Conservation (phyloP, 768 basidiomycete species). For the Xanthoconium stramineum region DNA sequence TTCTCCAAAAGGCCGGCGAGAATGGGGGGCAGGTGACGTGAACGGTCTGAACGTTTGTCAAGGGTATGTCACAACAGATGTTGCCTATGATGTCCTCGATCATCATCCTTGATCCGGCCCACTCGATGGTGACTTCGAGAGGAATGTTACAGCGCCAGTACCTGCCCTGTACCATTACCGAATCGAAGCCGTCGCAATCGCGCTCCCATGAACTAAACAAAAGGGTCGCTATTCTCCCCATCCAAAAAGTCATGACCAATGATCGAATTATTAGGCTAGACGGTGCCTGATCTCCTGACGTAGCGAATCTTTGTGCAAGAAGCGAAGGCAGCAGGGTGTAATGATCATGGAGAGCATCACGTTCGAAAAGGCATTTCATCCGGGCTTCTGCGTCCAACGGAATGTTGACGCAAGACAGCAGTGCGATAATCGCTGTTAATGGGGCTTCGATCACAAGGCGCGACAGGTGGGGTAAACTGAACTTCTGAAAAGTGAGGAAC, state of each 20-base stretch:
- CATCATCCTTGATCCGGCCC: accelerated
- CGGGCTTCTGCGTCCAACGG: background rate
- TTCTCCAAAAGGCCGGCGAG: constrained; percentile 4
- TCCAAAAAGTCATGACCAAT: background rate
- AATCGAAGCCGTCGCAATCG: background rate
- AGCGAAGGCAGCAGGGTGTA: background rate
- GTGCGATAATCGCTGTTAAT: background rate
- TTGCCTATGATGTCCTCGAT: background rate
- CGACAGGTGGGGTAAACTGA: background rate
- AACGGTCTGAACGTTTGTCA: background rate
- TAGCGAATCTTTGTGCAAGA: background rate
- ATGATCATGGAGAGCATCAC: background rate
- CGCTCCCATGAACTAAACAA: background rate
- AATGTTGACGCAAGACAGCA: background rate
- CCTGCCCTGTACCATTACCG: too few relatives aligned
- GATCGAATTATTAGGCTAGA: background rate
- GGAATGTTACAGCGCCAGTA: background rate
- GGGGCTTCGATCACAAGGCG: background rate
- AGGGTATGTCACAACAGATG: background rate
- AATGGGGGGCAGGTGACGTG: background rate
- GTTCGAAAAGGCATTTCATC: background rate
- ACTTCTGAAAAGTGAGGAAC: background rate
- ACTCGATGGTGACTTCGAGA: background rate
- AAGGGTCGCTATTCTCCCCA: background rate
- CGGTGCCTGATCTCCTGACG: background rate